These are phyloP conservation scores for Blastomyces parvus DNA, from an alignment of 2,329 filamentous ascomycete species.

Conservation along the genomic window DNA sequence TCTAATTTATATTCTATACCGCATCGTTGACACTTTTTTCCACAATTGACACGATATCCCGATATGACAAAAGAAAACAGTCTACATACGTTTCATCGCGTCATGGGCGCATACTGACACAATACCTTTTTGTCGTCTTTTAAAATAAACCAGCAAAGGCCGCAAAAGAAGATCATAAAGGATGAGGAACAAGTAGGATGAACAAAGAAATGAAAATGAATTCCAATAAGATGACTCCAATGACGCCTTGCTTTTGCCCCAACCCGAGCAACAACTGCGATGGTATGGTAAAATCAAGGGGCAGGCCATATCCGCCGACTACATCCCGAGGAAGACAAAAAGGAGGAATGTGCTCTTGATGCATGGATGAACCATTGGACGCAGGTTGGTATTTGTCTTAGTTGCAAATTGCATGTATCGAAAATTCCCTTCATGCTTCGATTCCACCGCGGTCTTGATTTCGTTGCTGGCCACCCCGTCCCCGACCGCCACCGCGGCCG, in stretches of 20 bases:
- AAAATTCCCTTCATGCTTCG: constrained; percentile 6
- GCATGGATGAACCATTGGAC: background rate
- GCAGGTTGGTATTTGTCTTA: constrained; percentile 1
- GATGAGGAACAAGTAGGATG: constrained; percentile 3
- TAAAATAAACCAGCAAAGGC: background rate
- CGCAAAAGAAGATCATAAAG: constrained; percentile 6
- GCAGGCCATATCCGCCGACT: background rate
- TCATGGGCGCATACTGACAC: background rate
- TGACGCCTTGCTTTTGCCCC: constrained; percentile 18
- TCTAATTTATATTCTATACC: constrained; percentile 2
- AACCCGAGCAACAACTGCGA: constrained; percentile 11
- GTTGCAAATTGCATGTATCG: constrained; percentile 1
- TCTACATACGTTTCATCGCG: constrained; percentile 1
- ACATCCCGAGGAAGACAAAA: background rate
- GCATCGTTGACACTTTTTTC: background rate
- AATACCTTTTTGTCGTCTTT: background rate
- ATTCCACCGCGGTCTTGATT: constrained; percentile 20
- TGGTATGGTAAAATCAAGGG: constrained; percentile 3
- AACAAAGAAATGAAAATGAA: background rate
- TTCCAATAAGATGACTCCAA: constrained; percentile 13
- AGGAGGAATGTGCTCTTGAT: background rate
- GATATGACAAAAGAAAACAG: background rate
- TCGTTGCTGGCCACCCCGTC: constrained; percentile 32
- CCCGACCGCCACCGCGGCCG: constrained; percentile 36
- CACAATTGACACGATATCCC: background rate